Conservation (phyloP, 1,284 basidiomycete genomes). For the Puccinia horiana region DNA sequence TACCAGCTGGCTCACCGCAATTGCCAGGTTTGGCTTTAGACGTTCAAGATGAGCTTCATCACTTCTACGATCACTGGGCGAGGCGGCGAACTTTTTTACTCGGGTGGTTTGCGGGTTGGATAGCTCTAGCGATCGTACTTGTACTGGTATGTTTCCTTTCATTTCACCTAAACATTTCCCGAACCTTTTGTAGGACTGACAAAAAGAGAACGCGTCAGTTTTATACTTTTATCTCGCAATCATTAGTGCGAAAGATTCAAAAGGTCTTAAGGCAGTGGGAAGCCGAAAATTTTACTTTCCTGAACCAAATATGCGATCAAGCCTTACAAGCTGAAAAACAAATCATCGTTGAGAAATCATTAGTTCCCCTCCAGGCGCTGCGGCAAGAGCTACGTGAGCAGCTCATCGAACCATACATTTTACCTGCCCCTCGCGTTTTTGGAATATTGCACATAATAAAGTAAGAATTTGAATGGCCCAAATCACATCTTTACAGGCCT, state of each 20-base stretch:
- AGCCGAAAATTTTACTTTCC: not conserved
- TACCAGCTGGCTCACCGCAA: not conserved
- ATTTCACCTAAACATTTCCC: too few relatives aligned
- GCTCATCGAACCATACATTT: not conserved
- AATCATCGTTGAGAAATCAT: not conserved
- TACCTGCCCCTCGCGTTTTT: not conserved
- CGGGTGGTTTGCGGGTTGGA: not conserved
- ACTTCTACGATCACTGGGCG: not conserved
- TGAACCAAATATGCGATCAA: not conserved
- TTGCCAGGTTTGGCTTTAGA: not conserved
- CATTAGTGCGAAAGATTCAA: conserved; percentile 3
- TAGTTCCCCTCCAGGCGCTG: not conserved
- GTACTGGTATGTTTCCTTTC: not conserved
- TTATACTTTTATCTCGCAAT: not conserved
- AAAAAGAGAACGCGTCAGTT: not conserved
- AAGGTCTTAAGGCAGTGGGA: not conserved
- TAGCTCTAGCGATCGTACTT: not conserved
- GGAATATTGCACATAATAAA: not conserved
- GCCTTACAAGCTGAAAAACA: not conserved
- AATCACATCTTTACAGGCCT: not conserved
- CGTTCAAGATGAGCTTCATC: not conserved
- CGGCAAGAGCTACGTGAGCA: conserved; percentile 2
- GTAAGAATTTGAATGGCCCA: not conserved
- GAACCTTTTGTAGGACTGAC: not conserved
- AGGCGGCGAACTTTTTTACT: not conserved